phyloP scores from a whole-genome alignment of 495 filamentous ascomycete species.

The Penicillium chermesinum region DNA sequence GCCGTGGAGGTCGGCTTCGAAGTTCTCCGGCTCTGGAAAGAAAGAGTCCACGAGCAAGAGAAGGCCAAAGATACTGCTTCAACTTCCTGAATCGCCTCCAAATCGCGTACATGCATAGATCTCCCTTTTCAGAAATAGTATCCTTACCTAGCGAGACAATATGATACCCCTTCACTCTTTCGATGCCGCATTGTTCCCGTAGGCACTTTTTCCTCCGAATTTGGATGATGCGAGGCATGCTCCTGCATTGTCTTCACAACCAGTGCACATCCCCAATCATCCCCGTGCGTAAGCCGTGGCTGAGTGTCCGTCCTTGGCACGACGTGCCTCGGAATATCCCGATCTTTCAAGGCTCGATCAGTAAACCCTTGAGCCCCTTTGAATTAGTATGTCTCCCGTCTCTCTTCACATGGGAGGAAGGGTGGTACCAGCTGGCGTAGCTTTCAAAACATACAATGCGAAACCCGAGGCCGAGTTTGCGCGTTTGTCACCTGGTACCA shows the following conservation, averaged over 20 bases:
- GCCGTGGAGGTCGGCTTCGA: conserved; percentile 81
- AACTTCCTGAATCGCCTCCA: conserved; percentile 17
- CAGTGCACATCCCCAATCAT: too few relatives aligned
- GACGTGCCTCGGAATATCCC: too few relatives aligned
- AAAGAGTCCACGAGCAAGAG: conserved; percentile 43
- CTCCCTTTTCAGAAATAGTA: neutral
- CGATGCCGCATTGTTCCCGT: too few relatives aligned
- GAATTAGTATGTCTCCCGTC: too few relatives aligned
- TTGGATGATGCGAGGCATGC: too few relatives aligned
- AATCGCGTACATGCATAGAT: conserved; percentile 2
- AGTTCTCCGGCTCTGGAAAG: conserved; percentile 56
- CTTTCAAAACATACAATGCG: neutral
- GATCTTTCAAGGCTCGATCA: too few relatives aligned
- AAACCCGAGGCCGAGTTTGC: neutral
- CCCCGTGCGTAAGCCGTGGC: too few relatives aligned
- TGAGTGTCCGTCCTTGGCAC: too few relatives aligned
- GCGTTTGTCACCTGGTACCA: neutral
- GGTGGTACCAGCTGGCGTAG: neutral
- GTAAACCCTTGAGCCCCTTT: too few relatives aligned
- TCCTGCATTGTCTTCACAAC: too few relatives aligned
- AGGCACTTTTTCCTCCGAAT: too few relatives aligned
- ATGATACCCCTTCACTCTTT: conserved; percentile 20
- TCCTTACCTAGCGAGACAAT: conserved; percentile 4
- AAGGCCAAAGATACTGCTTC: conserved; percentile 23
- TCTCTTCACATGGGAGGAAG: neutral